phyloP scores from a whole-genome alignment of 2,329 filamentous ascomycete genomes.

The Dendrostoma leiphaemia region DNA sequence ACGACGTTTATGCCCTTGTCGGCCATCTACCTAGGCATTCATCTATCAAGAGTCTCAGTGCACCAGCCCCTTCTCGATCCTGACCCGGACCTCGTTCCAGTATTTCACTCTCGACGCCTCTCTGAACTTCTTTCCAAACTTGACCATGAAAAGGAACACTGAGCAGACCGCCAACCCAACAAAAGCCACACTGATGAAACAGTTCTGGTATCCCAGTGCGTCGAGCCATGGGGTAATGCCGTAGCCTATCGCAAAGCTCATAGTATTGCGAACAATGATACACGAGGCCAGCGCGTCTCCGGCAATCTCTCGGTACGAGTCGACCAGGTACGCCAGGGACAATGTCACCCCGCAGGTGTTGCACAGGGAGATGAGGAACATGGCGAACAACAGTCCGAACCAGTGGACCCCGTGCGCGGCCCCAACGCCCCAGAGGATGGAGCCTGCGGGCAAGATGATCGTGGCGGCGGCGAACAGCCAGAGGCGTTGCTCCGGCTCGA shows the following conservation, averaged over 20 bases:
- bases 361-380: conserved; percentile 42
- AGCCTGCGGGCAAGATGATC: conserved; percentile 39
- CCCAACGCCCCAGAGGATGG: conserved; percentile 51
- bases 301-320: conserved; percentile 44
- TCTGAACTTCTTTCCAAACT: conserved; percentile 29
- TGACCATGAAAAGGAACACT: conserved; percentile 29
- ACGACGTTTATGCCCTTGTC: too few species aligned
- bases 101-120: conserved; percentile 28
- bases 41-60: too few species aligned
- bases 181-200: conserved; percentile 27
- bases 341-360: conserved; percentile 43
- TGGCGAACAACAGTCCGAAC: conserved; percentile 45
- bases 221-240: conserved; percentile 20
- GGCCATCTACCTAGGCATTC: too few species aligned
- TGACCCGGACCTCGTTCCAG: conserved; percentile 28
- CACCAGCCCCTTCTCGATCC: conserved; percentile 28
- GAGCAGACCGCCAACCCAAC: conserved; percentile 29
- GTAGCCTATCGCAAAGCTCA: conserved; percentile 20
- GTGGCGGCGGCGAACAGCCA: conserved; percentile 32
- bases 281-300: conserved; percentile 50
- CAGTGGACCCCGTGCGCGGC: conserved; percentile 43
- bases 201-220: conserved; percentile 16
- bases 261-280: conserved; percentile 32
- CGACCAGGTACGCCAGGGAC: conserved; percentile 44
- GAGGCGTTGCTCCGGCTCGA: conserved; percentile 30